Conservation (phyloP, 2,329 filamentous ascomycete genomes). For the Sarocladium strictum region DNA sequence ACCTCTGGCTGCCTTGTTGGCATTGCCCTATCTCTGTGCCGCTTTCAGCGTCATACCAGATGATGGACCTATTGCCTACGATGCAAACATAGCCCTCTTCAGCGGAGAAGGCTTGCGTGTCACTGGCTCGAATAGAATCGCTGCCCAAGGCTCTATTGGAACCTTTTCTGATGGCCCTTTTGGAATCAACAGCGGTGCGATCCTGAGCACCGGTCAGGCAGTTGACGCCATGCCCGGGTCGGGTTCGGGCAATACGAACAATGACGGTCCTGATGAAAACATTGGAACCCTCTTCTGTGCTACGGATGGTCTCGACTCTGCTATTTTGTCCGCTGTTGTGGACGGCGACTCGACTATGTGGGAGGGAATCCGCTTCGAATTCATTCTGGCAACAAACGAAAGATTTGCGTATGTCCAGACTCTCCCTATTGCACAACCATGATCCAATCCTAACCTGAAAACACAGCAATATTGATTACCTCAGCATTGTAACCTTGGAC, state of each 20-base stretch:
- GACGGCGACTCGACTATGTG: too few species aligned
- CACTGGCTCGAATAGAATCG: not conserved
- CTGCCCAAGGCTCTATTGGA: not conserved
- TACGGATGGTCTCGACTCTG: too few species aligned
- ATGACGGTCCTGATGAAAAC: too few species aligned
- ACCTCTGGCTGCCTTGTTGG: not conserved
- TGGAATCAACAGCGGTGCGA: not conserved
- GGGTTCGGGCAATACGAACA: not conserved
- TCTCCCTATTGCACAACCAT: too few species aligned
- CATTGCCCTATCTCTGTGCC: not conserved
- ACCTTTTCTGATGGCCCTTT: not conserved
- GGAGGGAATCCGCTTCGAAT: not conserved
- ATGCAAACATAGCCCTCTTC: too few species aligned
- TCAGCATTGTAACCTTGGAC: not conserved
- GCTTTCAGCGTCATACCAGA: not conserved
- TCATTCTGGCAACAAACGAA: not conserved
- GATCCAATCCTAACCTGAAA: too few species aligned
- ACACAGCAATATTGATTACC: too few species aligned
- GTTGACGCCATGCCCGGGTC: not conserved
- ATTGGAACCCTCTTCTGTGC: too few species aligned
- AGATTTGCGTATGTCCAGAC: not conserved
- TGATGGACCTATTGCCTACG: not conserved
- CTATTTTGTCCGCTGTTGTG: too few species aligned
- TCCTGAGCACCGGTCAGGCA: not conserved
- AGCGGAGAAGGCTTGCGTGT: not conserved